Evolutionary conservation across 345 rosid genomes (phyloP), one percentile per base, ranked within the genome.

Genomic region (Physaria fendleri): DNA sequence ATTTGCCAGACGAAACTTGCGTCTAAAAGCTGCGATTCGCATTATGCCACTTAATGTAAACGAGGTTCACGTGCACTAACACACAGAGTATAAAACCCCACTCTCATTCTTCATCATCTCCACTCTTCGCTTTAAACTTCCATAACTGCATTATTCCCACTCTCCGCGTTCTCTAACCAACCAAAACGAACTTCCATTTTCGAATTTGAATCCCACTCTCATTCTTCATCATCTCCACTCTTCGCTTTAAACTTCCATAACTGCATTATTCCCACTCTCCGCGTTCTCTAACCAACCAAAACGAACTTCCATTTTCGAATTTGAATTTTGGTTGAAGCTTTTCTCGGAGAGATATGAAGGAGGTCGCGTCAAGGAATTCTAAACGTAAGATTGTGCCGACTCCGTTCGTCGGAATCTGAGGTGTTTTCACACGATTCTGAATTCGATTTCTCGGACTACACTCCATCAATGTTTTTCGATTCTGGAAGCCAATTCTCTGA

Each of bases 401-500:
- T 64, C 65, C 52, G 46, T 58, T 35, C 63, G 41, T 68, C 32
- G 62, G 60, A 65, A 78, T 77, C 77, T 9, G 84, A 80, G 43
- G 22, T 77, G 6, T 76, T 65, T 53, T 69, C 54, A 8, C 89
- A 79, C 65, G 59, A 74, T 43, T 82, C 90, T 7, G 89, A 81
- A 51, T 62, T 74, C 5, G 76, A 81, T 32, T 77, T 65, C 43
- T 88, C 93, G 5, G 95, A 85, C 15, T 80, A 69, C 74, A 76
- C 85, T 54, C 86, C 82, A 54, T 79, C 83, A 1, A 49, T 77
- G 43, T 80, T 80, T 50, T 59, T 68, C 21, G 86, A 84, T 18
- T 81, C 95, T 15, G 97, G 90, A 37, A 81, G 80, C 59, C 77
- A 84, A 48, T 85, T 88, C 81, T 85, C 95, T 14, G 88, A 81